A percentile compares a stretch with the other conserved stretches of the same genome.
Evolutionary conservation across 371 early-diverging fungal species (phyloP).

Genomic region (Lichtheimia hyalospora): DNA sequence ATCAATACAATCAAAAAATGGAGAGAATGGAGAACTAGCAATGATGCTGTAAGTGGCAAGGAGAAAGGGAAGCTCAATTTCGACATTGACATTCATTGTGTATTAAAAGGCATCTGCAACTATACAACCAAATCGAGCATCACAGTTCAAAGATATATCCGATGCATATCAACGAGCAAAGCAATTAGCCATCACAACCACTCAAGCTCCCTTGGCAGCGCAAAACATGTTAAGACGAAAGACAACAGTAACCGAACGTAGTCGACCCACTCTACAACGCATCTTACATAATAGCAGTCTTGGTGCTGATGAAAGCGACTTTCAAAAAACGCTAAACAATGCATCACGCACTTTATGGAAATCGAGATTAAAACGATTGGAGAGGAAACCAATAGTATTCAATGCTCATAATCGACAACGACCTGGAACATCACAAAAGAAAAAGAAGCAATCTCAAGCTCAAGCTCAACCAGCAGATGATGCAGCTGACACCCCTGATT

Average conservation of each 20-base stretch:
- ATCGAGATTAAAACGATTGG: slow-evolving; percentile 1
- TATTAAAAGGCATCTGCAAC: too few relatives aligned
- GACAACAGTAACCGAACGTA: slow-evolving; percentile 4
- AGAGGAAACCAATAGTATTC: not conserved
- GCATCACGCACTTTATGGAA: slow-evolving; percentile 1
- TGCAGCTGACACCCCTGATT: too few relatives aligned
- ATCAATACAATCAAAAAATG: too few relatives aligned
- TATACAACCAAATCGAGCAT: too few relatives aligned
- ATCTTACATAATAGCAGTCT: not conserved
- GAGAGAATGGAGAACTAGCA: too few relatives aligned
- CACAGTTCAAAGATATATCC: not conserved
- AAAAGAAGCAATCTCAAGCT: too few relatives aligned
- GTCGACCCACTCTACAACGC: not conserved
- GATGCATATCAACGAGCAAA: slow-evolving; percentile 9
- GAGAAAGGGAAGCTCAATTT: too few relatives aligned
- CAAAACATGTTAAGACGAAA: not conserved
- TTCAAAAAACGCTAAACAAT: not conserved
- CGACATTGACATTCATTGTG: too few relatives aligned
- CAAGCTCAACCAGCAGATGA: too few relatives aligned
- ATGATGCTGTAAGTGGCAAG: too few relatives aligned
- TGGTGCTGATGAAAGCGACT: slow-evolving; percentile 6
- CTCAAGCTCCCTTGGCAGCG: not conserved
- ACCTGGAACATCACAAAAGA: not conserved
- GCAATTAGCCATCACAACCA: not conserved
- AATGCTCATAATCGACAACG: not conserved